Conservation (phyloP, 148 eudicot genomes). For the Nyssa sinensis region DNA sequence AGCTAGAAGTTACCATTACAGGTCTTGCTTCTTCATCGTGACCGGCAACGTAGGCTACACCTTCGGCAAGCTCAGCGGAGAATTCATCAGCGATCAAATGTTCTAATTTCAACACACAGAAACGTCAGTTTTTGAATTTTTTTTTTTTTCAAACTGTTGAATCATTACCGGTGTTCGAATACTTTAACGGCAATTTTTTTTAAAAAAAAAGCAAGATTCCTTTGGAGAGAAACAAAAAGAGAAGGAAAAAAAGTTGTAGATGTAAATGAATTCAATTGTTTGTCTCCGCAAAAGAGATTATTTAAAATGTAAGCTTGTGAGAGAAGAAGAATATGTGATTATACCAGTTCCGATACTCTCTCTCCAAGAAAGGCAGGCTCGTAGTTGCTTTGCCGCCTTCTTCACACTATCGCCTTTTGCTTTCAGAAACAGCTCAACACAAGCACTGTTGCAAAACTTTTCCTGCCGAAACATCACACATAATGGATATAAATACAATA, state of each 20-base stretch:
- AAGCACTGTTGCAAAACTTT: constrained; percentile 79
- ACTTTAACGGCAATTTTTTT: constrained; percentile 24
- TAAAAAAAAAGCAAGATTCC: neutral
- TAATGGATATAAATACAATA: neutral
- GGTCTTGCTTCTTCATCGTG: constrained; percentile 84
- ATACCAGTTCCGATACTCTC: constrained; percentile 67
- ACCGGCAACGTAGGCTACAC: constrained; percentile 90
- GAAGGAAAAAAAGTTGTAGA: constrained; percentile 2
- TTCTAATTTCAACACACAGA: constrained; percentile 35
- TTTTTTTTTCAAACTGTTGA: constrained; percentile 8
- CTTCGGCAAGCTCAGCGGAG: constrained; percentile 88
- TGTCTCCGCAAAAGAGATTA: neutral
- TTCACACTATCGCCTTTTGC: constrained; percentile 81
- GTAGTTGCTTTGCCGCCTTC: constrained; percentile 80
- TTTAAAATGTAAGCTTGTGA: neutral
- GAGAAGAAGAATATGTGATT: neutral
- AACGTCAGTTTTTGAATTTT: constrained; percentile 1
- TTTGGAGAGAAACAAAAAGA: constrained; percentile 10
- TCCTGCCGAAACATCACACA: constrained; percentile 42
- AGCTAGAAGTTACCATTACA: constrained; percentile 67
- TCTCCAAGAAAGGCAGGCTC: constrained; percentile 87
- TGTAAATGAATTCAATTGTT: neutral
- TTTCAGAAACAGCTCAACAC: constrained; percentile 82
- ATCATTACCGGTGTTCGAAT: constrained; percentile 26
- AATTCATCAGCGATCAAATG: constrained; percentile 91